Evolutionary conservation across 164 flowering plant genomes (phyloP), one percentile per base, ranked within the genome.

Genomic region (Magnolia officinalis): DNA sequence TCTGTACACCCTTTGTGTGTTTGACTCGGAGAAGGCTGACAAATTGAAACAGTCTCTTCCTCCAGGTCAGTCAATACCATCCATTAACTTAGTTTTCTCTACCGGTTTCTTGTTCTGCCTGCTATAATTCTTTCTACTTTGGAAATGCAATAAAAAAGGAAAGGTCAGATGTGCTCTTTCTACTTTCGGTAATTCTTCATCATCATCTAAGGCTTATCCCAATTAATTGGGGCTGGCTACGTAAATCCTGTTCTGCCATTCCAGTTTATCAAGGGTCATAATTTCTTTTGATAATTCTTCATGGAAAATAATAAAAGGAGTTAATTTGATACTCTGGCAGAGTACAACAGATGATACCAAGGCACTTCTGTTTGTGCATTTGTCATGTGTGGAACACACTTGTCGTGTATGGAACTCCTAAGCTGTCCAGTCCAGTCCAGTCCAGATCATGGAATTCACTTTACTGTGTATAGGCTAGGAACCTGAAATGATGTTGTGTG

Each of bases 11-110:
- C 84, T 89, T 1, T 89, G 95, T 59, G 91, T 91, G 61, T 85
- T 87, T 74, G 95, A 91, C 78, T 50, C 87, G 0, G 93, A 91
- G 85, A 91, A 90, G 82, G 93, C 95, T 55, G 90, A 90, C 74
- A 91, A 91, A 86, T 79, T 91, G 91, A 91, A 91, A 88, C 95
- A 90, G 68, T 91, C 95, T n/a, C 95, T 91, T 82, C 95, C 93
- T 19, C 95, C 93, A 84, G 91, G 93, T 90, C 61, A 65, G 78
- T 71, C 7, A 52, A 19, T 50, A 55, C 21, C 16, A 21, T 24
- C 31, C 24, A 24, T 13, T 65, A 21, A 23, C 5, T 2, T 65
- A 10, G 29, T 10, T 24, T 20, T 21, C 20, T 23, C 24, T 24
- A 65, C 68, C 7, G 4, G 10, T 65, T 65, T 7, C 11, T 65